phyloP scores from a whole-genome alignment of 495 filamentous ascomycete species.

The Lepidopterella palustris region DNA sequence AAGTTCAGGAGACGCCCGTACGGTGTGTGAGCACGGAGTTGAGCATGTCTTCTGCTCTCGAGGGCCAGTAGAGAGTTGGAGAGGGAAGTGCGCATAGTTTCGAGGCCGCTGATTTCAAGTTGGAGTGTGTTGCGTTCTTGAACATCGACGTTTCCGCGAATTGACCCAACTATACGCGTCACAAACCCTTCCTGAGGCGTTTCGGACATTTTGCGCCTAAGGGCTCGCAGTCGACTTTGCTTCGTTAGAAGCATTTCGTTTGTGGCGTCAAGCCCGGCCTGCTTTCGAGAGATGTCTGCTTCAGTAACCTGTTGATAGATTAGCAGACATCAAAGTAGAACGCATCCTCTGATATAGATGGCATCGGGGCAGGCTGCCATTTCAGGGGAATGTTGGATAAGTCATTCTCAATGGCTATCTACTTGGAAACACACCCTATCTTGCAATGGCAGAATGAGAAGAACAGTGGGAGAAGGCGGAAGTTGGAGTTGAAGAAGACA shows the following conservation, averaged over 20 bases:
- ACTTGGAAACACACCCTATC: neutral
- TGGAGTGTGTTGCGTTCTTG: constrained; percentile 59
- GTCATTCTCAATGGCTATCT: too few relatives aligned
- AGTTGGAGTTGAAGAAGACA: neutral
- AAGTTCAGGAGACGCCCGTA: constrained; percentile 52
- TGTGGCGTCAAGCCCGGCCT: constrained; percentile 66
- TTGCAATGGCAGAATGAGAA: neutral
- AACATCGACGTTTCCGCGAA: constrained; percentile 55
- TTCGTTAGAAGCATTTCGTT: constrained; percentile 68
- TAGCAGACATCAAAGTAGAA: constrained; percentile 6
- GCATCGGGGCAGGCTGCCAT: too few relatives aligned
- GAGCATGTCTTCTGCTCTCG: constrained; percentile 50
- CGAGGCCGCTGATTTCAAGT: constrained; percentile 71
- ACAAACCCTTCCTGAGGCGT: constrained; percentile 51
- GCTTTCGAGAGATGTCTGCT: constrained; percentile 61
- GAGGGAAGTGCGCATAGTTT: constrained; percentile 65
- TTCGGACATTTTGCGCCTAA: constrained; percentile 58
- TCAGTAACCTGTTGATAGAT: constrained; percentile 49
- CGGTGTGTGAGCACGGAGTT: constrained; percentile 54
- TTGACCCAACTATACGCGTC: constrained; percentile 57
- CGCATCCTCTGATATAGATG: too few relatives aligned
- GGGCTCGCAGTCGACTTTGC: constrained; percentile 54
- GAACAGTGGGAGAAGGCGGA: neutral
- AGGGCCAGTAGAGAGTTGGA: constrained; percentile 53
- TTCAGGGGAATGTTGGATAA: too few relatives aligned